Evolutionary conservation across 805 yeast species (phyloP).

Genomic region (Kockiozyma suomiensis): DNA sequence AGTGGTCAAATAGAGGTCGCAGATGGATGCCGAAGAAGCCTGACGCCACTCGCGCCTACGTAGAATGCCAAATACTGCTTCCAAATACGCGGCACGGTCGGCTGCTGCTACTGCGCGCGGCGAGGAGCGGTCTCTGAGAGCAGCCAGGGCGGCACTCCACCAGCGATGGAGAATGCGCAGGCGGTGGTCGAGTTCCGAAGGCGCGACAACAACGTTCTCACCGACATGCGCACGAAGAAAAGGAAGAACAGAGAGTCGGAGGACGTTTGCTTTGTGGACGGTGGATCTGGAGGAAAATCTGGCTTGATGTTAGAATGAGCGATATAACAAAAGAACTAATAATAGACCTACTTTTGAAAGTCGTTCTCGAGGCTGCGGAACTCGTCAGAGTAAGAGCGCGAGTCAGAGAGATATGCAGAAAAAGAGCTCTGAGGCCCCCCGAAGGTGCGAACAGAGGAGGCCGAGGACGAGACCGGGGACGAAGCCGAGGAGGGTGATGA

Average conservation of each 20-base stretch:
- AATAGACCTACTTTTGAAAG: slow-evolving; percentile 34
- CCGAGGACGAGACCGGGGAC: slow-evolving; percentile 21
- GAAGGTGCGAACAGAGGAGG: slow-evolving; percentile 21
- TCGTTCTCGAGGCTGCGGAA: slow-evolving; percentile 40
- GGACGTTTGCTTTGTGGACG: slow-evolving; percentile 43
- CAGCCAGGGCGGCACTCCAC: slow-evolving; percentile 45
- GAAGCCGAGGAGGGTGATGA: slow-evolving; percentile 22
- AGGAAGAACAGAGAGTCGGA: slow-evolving; percentile 49
- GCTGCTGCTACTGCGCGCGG: slow-evolving; percentile 39
- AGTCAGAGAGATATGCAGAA: not conserved
- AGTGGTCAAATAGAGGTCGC: slow-evolving; percentile 32
- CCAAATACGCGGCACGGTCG: slow-evolving; percentile 47
- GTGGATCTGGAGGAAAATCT: slow-evolving; percentile 39
- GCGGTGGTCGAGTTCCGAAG: slow-evolving; percentile 35
- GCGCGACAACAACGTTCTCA: slow-evolving; percentile 36
- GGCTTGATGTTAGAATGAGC: not conserved
- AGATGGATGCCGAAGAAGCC: slow-evolving; percentile 19
- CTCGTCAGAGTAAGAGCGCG: slow-evolving; percentile 29
- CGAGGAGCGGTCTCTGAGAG: slow-evolving; percentile 36
- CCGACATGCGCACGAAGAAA: slow-evolving; percentile 41
- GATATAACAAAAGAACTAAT: not conserved
- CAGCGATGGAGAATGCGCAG: slow-evolving; percentile 42
- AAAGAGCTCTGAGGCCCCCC: slow-evolving; percentile 7
- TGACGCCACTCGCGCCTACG: slow-evolving; percentile 46
- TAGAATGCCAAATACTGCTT: slow-evolving; percentile 45